Conservation (phyloP, 371 early-diverging fungal genomes). For the Saksenaea vasiformis region DNA sequence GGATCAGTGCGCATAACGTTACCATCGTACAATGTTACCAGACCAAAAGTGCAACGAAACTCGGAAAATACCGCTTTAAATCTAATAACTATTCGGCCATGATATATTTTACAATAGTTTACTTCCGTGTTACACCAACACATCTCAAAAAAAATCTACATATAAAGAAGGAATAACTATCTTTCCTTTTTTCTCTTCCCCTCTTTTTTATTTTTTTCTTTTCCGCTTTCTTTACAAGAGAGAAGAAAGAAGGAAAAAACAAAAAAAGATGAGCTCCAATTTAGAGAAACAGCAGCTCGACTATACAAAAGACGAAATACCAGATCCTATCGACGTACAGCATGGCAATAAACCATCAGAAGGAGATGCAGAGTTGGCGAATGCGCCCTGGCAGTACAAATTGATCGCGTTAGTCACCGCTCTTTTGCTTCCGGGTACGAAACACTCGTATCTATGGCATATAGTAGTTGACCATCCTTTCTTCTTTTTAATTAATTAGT, state of each 20-base stretch:
- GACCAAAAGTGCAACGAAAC: not conserved
- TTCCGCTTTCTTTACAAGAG: not conserved
- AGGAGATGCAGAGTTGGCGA: slow-evolving; percentile 39
- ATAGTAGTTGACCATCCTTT: not conserved
- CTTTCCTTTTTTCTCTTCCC: not conserved
- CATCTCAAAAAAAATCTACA: not conserved
- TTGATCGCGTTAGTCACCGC: slow-evolving; percentile 39
- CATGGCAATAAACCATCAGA: slow-evolving; percentile 9
- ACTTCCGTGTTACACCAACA: not conserved
- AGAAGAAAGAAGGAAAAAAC: not conserved
- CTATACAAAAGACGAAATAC: not conserved
- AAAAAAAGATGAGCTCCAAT: not conserved
- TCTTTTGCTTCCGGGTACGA: slow-evolving; percentile 40
- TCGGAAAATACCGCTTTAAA: not conserved
- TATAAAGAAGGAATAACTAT: not conserved
- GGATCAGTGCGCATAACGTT: not conserved
- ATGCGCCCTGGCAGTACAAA: slow-evolving; percentile 46
- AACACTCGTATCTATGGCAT: slow-evolving; percentile 18
- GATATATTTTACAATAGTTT: slow-evolving; percentile 6
- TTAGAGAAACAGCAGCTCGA: not conserved
- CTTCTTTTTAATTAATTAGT: slow-evolving; percentile 14
- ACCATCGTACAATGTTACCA: not conserved
- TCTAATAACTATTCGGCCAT: not conserved
- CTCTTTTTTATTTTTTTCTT: not conserved
- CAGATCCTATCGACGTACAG: slow-evolving; percentile 1